Percentiles rank a stretch among this genome's conserved stretches.
phyloP scores from a whole-genome alignment of 108 stramenopile species.

The Nannochloropsis granulata region DNA sequence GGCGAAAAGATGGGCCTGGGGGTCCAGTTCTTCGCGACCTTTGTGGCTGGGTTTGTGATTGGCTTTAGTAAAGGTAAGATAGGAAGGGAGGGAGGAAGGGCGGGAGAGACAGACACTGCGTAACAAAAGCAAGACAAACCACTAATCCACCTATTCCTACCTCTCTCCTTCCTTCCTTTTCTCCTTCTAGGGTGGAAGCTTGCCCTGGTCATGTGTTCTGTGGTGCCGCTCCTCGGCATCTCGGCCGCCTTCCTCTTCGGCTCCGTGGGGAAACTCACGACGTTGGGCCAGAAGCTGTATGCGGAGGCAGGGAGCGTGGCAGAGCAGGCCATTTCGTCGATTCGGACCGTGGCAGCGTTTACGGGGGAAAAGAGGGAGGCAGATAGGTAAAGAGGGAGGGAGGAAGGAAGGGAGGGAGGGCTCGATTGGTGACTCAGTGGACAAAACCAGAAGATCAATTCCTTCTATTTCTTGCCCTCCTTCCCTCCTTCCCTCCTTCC shows the following conservation, averaged over 20 bases:
- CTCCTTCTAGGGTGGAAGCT: conserved; percentile 16
- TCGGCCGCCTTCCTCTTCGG: conserved; percentile 9
- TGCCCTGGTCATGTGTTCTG: conserved; percentile 20
- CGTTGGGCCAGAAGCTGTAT: conserved; percentile 15
- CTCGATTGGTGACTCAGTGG: background rate
- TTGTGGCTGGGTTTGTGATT: conserved; percentile 21
- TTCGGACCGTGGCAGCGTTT: conserved; percentile 21
- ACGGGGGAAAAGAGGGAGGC: conserved; percentile 17
- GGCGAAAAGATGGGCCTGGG: conserved; percentile 11
- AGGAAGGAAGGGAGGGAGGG: background rate
- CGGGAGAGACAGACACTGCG: too few species aligned
- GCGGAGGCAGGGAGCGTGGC: conserved; percentile 16
- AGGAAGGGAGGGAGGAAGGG: too few species aligned
- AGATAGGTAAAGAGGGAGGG: conserved; percentile 1
- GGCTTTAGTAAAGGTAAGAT: conserved; percentile 1
- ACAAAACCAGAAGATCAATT: background rate
- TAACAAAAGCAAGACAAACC: background rate
- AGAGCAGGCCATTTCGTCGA: conserved; percentile 19
- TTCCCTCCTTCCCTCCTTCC: background rate
- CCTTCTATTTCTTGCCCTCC: background rate
- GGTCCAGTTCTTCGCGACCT: conserved; percentile 13
- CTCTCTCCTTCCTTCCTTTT: background rate
- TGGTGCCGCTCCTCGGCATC: conserved; percentile 9
- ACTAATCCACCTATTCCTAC: background rate
- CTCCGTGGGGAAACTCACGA: background rate